Base-by-base conservation (phyloP, 2,329 filamentous ascomycete species). In the Leptographium galeiforme region DNA sequence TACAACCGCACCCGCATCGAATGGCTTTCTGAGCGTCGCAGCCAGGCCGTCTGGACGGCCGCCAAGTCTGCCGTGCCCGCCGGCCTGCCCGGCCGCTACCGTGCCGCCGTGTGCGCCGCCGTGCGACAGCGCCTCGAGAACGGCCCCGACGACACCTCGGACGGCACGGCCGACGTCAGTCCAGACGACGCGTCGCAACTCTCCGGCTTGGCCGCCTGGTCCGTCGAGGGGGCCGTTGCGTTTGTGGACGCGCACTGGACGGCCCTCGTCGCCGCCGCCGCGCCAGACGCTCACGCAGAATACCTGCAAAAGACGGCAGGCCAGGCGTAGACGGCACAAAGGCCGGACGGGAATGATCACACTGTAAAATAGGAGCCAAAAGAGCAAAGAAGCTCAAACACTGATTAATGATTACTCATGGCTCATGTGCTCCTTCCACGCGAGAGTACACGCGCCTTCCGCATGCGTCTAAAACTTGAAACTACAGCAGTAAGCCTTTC, bases 201-300 rank as follows among this genome's bases (percentile, higher is more conserved):
- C 14, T 25, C 47, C 13, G 18, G 34, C 19, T 25, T 50, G 7
- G 48, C 48, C 1, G 14, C 36, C 13, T 77, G 70, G 53, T 60
- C 73, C 52, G 61, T 70, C 32, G 69, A 71, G 0, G 60, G 62
- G 2, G 70, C 77, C 2, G 57, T 58, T 6, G 54, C 56, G 0
- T 82, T 76, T 57, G 67, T 79, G 4, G 16, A 51, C 7, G 53
- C 59, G 0, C 62, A 70, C 44, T 71, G 72, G 64, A 55, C 65
- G 11, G 58, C 60, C 12, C 66, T 77, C 18, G 52, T 33, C 0
- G 52, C 47, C 8, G 40, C 25, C 16, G 52, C 39, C 14, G 52
- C 52, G 50, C 51, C 49, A 2, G 45, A 36, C 13, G 36, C 33
- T 13, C 25, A 50, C 4, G 34, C 39, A 7, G 39, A 14, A 5